A percentile compares a stretch with the other conserved stretches of the same genome.
Conservation (phyloP, 257 asterid genomes). For the Voacanga thouarsii region DNA sequence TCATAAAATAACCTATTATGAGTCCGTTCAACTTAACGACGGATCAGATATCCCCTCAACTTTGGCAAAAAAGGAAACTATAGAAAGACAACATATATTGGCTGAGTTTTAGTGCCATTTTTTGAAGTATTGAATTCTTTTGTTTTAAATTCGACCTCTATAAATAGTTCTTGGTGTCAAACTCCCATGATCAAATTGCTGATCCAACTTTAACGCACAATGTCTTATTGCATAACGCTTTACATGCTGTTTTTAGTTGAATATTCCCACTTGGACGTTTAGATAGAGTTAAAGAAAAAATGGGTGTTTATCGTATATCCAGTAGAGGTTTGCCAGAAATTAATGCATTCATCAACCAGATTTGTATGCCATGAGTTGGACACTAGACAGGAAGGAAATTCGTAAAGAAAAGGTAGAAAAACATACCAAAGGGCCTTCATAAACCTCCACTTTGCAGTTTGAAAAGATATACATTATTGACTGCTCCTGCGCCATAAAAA, state of each 20-base stretch:
- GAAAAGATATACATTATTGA: conserved; percentile 43
- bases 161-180: not conserved
- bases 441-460: conserved; percentile 40
- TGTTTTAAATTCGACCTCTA: not conserved
- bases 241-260: not conserved
- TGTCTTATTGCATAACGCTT: not conserved
- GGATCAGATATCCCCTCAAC: not conserved
- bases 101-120: not conserved
- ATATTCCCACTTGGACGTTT: not conserved
- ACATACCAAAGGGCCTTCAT: conserved; percentile 65
- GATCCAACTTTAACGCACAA: not conserved
- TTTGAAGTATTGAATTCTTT: not conserved
- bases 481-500: conserved; percentile 66
- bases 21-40: not conserved
- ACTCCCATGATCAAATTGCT: not conserved
- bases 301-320: not conserved
- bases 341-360: not conserved
- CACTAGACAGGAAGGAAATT: not conserved
- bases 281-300: not conserved
- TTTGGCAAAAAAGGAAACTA: not conserved
- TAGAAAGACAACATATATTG: not conserved
- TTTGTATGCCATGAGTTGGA: not conserved
- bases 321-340: not conserved
- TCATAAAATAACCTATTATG: not conserved
- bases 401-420: conserved; percentile 33